Evolutionary conservation across 495 filamentous ascomycete genomes (phyloP).

Genomic region (Darksidea phi): DNA sequence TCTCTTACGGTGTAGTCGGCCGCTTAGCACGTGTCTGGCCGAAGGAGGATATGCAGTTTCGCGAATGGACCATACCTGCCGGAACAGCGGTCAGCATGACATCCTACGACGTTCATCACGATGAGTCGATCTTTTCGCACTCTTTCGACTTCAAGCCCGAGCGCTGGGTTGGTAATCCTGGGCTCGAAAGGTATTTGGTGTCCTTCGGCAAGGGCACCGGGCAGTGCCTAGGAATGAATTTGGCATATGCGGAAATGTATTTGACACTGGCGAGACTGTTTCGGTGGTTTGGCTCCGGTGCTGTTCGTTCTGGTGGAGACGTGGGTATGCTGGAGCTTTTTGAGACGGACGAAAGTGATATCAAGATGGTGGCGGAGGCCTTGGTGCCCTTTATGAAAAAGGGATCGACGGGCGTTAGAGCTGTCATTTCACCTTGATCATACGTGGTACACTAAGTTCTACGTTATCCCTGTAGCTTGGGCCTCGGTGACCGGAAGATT

Average conservation of each 20-base stretch:
- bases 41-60: conserved; percentile 15
- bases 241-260: conserved; percentile 9
- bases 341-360: too few relatives aligned
- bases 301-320: too few relatives aligned
- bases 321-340: too few relatives aligned
- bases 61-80: conserved; percentile 11
- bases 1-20: conserved; percentile 1
- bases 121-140: conserved; percentile 45
- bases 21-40: background rate
- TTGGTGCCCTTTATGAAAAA: too few relatives aligned
- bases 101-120: conserved; percentile 42
- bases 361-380: too few relatives aligned
- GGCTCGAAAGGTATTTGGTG: conserved; percentile 45
- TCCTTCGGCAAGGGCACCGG: conserved; percentile 49
- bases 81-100: conserved; percentile 14
- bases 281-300: too few relatives aligned
- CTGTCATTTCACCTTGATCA: too few relatives aligned
- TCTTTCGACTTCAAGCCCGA: conserved; percentile 48
- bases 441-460: too few relatives aligned
- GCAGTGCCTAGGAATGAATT: conserved; percentile 50
- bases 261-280: background rate
- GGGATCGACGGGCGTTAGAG: too few relatives aligned
- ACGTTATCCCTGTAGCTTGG: too few relatives aligned
- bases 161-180: conserved; percentile 47
- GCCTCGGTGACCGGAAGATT: too few relatives aligned